Evolutionary conservation across 768 basidiomycete genomes (phyloP), one percentile per base, ranked within the genome.

Genomic region (Atractiella rhizophila): DNA sequence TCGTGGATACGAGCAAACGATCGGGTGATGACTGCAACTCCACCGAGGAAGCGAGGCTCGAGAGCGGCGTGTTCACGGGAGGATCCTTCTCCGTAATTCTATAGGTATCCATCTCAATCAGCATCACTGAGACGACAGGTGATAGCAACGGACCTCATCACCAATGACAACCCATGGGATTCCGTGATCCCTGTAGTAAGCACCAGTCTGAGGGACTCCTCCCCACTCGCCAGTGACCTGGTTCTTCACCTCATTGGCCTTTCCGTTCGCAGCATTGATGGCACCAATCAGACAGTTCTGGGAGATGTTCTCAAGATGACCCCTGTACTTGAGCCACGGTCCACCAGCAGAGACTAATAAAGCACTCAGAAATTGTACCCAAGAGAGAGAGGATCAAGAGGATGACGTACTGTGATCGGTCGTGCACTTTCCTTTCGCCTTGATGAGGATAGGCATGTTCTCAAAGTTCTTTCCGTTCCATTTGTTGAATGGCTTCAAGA

Each of bases 271-370:
- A 37, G 72, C 54, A 65, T 94, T 94, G 65, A 96, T 85, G 34
- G 85, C 88, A 56, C 88, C 88, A 49, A 94, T 94, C 59, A 94
- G 63, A 65, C 83, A 88, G 68, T 94, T 94, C 62, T 94, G 80
- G 25, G 86, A 91, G 59, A 91, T 96, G 68, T 94, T 96, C 61
- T 91, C 70, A 56, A 94, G 74, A 62, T 96, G 88, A 48, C 88
- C 88, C 66, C 88, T 82, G 68, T 86, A 96, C 65, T 94, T 94
- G 66, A 96, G 71, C 88, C 88, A 96, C 33, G 88, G 88, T 45
- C 88, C 88, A 66, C 86, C 88, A 57, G 86, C 86, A 46, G 76
- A 79, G 60, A 55, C 48, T 50, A 21, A 4, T 24, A 10, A 19
- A 7, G 82, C 59, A 31, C 6, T 88, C 83, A 49, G 83, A 85